These are phyloP conservation scores for Penicillium simplicissimum DNA, from an alignment of 495 filamentous ascomycete species.

Conservation along the genomic window DNA sequence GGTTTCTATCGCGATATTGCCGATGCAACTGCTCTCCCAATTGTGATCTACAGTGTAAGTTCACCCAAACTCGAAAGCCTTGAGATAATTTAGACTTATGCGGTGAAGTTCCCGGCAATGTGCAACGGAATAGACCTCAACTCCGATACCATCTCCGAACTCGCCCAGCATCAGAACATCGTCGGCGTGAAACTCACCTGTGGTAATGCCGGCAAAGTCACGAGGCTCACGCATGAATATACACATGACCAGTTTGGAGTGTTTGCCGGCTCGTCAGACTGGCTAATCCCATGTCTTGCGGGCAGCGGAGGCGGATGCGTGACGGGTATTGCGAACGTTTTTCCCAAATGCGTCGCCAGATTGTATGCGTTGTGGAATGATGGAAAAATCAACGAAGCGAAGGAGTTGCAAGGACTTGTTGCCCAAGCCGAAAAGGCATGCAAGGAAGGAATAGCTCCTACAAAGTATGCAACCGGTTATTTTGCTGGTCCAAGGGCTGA, in stretches of 20 bases:
- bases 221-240: conserved; percentile 51
- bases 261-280: conserved; percentile 65
- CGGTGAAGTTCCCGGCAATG: conserved; percentile 58
- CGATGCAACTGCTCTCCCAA: conserved; percentile 47
- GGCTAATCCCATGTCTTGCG: conserved; percentile 51
- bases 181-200: conserved; percentile 70
- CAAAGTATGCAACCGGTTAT: conserved; percentile 58
- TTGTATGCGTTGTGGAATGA: conserved; percentile 62
- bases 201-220: conserved; percentile 62
- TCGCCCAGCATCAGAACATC: conserved; percentile 51
- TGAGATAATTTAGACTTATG: not conserved
- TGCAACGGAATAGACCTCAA: conserved; percentile 67
- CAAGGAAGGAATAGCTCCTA: conserved; percentile 68
- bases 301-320: conserved; percentile 63
- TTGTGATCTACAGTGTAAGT: conserved; percentile 57
- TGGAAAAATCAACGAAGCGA: conserved; percentile 63
- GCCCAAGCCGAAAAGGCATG: conserved; percentile 78
- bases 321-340: conserved; percentile 65
- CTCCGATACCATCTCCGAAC: conserved; percentile 53
- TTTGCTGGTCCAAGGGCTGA: conserved; percentile 28
- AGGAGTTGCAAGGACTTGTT: conserved; percentile 68
- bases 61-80: not conserved
- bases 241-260: conserved; percentile 54
- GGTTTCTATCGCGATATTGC: conserved; percentile 60
- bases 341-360: conserved; percentile 61